phyloP scores from a whole-genome alignment of 208 protist species.

The Trypanosoma theileri region DNA sequence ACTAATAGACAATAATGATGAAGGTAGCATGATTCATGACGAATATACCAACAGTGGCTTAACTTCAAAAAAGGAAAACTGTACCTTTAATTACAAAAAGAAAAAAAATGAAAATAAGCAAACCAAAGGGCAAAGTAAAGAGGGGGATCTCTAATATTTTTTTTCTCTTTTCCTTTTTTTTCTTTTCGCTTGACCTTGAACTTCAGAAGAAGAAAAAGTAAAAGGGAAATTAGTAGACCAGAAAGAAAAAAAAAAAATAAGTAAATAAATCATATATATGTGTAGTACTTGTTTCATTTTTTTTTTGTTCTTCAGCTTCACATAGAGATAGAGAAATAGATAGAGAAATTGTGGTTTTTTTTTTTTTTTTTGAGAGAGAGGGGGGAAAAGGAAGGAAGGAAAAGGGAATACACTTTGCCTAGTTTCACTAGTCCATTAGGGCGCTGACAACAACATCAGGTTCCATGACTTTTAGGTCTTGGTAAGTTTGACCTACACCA shows the following conservation, averaged over 20 bases:
- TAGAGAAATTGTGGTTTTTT: not conserved
- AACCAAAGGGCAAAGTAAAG: slow-evolving; percentile 1
- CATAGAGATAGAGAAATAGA: too few relatives aligned
- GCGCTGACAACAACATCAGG: slow-evolving; percentile 94
- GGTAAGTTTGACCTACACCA: slow-evolving; percentile 98
- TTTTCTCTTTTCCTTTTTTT: slow-evolving; percentile 13
- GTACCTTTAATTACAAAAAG: not conserved
- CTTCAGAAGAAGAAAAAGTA: not conserved
- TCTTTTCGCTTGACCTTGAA: not conserved
- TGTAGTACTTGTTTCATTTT: too few relatives aligned
- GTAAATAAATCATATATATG: not conserved
- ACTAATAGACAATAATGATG: not conserved
- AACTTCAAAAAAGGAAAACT: not conserved
- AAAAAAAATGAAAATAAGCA: slow-evolving; percentile 4
- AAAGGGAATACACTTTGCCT: not conserved
- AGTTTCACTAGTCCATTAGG: slow-evolving; percentile 82
- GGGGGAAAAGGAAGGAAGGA: not conserved
- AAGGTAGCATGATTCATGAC: not conserved
- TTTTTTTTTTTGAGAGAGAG: not conserved
- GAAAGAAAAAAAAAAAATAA: not conserved
- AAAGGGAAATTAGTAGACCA: not conserved
- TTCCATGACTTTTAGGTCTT: slow-evolving; percentile 96
- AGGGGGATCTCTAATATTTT: slow-evolving; percentile 9
- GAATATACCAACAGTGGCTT: not conserved
- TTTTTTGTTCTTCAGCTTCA: too few relatives aligned